Evolutionary conservation across 2,329 filamentous ascomycete genomes (phyloP).

Genomic region (Cladophialophora psammophila): DNA sequence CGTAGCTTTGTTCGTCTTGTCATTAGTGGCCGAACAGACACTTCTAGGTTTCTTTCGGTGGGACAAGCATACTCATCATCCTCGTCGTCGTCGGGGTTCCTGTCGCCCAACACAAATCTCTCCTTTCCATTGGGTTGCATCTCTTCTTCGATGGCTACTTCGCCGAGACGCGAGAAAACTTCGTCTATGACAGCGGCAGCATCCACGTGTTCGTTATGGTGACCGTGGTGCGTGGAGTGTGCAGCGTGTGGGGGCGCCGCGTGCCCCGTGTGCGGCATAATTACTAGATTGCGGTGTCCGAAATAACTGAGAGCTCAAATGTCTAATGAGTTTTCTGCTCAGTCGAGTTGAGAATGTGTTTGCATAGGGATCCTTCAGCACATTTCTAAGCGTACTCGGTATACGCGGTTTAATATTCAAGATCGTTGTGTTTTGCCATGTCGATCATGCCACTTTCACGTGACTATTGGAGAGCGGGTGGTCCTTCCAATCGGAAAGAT

Average conservation of each 20-base stretch:
- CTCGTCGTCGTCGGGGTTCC: background rate
- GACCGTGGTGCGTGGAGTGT: background rate
- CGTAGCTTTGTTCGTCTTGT: background rate
- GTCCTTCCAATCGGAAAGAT: background rate
- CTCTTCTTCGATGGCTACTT: background rate
- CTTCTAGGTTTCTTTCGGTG: background rate
- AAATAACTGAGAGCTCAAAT: background rate
- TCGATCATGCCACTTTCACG: slow-evolving; percentile 2
- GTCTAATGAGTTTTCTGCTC: no score
- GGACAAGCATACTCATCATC: background rate
- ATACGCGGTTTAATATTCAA: background rate
- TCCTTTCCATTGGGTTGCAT: background rate
- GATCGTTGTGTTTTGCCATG: background rate
- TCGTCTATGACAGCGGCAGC: background rate
- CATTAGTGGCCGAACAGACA: background rate
- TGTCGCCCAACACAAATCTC: background rate
- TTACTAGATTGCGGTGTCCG: background rate
- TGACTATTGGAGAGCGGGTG: background rate
- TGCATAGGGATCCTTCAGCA: background rate
- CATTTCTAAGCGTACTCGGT: background rate
- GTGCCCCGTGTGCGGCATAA: background rate
- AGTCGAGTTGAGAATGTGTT: no score
- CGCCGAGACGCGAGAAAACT: background rate
- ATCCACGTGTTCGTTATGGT: background rate
- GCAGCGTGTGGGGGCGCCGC: background rate